phyloP scores from a whole-genome alignment of 1,284 basidiomycete genomes.

The Sanghuangporus baumii region DNA sequence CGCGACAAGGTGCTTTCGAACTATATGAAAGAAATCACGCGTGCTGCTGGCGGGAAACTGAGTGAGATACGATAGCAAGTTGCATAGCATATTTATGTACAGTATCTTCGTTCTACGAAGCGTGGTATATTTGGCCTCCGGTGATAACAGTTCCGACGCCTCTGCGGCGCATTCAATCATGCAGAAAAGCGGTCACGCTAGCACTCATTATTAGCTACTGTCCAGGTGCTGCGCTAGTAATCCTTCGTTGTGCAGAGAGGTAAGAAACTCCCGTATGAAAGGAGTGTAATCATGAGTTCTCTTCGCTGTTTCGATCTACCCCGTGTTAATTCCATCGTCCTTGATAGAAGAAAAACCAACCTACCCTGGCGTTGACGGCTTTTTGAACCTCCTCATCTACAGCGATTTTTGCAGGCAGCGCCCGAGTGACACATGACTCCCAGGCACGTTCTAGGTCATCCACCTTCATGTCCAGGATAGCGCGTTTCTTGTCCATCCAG shows the following conservation, averaged over 20 bases:
- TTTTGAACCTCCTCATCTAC: constrained; percentile 49
- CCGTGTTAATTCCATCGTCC: neutral
- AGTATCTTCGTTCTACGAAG: neutral
- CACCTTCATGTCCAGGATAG: constrained; percentile 39
- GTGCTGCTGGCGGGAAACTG: constrained; percentile 56
- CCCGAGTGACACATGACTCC: constrained; percentile 40
- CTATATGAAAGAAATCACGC: constrained; percentile 52
- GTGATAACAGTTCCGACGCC: neutral
- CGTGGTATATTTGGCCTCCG: neutral
- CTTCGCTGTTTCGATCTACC: constrained; percentile 48
- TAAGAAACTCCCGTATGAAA: constrained; percentile 45
- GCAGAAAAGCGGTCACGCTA: neutral
- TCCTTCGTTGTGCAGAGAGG: constrained; percentile 39
- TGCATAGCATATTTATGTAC: neutral
- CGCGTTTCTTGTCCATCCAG: constrained; percentile 38
- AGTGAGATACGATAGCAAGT: constrained; percentile 1
- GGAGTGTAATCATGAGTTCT: constrained; percentile 59
- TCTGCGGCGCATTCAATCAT: too few relatives aligned
- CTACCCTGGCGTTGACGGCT: constrained; percentile 38
- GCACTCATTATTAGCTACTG: neutral
- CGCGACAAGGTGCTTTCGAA: constrained; percentile 37
- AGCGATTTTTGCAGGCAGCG: constrained; percentile 36
- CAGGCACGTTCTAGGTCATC: constrained; percentile 35
- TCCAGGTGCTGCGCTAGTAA: constrained; percentile 27
- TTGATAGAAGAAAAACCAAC: constrained; percentile 22